A percentile compares a stretch with the other conserved stretches of the same genome.
Evolutionary conservation across 2,329 filamentous ascomycete species (phyloP).

Genomic region (Verticillium tricorpus): DNA sequence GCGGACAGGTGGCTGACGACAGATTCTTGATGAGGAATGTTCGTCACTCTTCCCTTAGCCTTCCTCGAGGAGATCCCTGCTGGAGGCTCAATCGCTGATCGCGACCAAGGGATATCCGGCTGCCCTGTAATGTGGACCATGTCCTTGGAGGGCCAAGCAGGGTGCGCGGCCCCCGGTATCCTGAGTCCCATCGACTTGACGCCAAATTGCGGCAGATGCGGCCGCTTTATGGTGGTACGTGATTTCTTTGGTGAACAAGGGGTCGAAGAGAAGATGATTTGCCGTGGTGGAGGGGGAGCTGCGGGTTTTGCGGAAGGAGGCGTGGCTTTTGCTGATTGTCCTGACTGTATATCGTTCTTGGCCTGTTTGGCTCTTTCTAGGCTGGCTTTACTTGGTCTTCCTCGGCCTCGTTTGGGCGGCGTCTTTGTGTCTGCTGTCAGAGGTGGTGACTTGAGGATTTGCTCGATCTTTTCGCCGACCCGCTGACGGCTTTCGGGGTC

Average conservation of each 20-base stretch:
- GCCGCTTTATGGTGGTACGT: slow-evolving; percentile 23
- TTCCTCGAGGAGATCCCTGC: slow-evolving; percentile 31
- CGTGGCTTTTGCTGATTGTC: slow-evolving; percentile 30
- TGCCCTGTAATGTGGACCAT: slow-evolving; percentile 59
- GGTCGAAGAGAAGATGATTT: slow-evolving; percentile 43
- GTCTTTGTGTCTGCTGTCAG: slow-evolving; percentile 15
- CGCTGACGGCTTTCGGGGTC: slow-evolving; percentile 37
- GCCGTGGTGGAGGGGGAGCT: not conserved
- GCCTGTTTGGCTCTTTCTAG: slow-evolving; percentile 18
- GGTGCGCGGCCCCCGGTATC: slow-evolving; percentile 60
- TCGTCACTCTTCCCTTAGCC: slow-evolving; percentile 43
- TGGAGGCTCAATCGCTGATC: not conserved
- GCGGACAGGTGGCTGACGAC: slow-evolving; percentile 29
- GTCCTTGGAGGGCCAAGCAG: slow-evolving; percentile 67
- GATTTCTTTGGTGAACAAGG: slow-evolving; percentile 45
- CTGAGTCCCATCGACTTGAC: slow-evolving; percentile 43
- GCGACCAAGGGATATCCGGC: not conserved
- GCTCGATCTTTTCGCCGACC: slow-evolving; percentile 57
- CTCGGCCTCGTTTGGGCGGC: slow-evolving; percentile 14
- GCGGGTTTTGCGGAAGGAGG: slow-evolving; percentile 28
- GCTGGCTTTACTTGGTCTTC: slow-evolving; percentile 19
- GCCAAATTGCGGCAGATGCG: slow-evolving; percentile 37
- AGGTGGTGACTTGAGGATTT: slow-evolving; percentile 46
- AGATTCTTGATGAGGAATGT: slow-evolving; percentile 35
- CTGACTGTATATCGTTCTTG: not conserved